A percentile compares a stretch with the other conserved stretches of the same genome.
Conservation (phyloP, 192 early-diverging fungal species). For the Coemansia sp. region DNA sequence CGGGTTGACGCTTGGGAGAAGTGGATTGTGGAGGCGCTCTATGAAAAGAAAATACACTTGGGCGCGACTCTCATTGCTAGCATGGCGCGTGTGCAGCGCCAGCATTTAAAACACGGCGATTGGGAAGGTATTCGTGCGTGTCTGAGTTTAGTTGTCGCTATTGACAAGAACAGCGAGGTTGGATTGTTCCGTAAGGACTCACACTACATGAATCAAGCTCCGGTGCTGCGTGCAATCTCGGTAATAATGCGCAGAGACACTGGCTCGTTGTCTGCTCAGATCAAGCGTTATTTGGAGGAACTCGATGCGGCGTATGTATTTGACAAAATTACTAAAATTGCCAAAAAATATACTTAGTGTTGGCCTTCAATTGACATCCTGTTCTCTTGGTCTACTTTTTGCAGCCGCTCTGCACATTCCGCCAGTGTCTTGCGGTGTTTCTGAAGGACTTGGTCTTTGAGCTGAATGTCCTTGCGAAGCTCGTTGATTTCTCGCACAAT, state of each 20-base stretch:
- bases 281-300: conserved; percentile 14
- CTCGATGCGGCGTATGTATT: conserved; percentile 3
- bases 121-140: conserved; percentile 21
- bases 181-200: conserved; percentile 2
- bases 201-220: conserved; percentile 12
- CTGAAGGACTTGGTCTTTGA: conserved; percentile 29
- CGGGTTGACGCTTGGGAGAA: conserved; percentile 25
- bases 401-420: conserved; percentile 11
- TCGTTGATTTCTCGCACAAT: conserved; percentile 32
- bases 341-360: background rate
- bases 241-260: background rate
- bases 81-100: conserved; percentile 12
- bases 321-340: background rate
- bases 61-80: conserved; percentile 16
- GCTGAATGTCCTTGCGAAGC: conserved; percentile 34
- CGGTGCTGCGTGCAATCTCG: background rate
- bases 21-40: conserved; percentile 33
- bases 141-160: conserved; percentile 28
- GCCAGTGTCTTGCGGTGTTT: conserved; percentile 30
- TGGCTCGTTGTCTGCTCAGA: background rate
- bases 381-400: conserved; percentile 20
- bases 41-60: background rate
- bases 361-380: conserved; percentile 12
- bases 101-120: conserved; percentile 18
- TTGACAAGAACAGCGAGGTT: conserved; percentile 6